Base-by-base conservation (phyloP, 495 filamentous ascomycete genomes). In the Penicillium taxi region DNA sequence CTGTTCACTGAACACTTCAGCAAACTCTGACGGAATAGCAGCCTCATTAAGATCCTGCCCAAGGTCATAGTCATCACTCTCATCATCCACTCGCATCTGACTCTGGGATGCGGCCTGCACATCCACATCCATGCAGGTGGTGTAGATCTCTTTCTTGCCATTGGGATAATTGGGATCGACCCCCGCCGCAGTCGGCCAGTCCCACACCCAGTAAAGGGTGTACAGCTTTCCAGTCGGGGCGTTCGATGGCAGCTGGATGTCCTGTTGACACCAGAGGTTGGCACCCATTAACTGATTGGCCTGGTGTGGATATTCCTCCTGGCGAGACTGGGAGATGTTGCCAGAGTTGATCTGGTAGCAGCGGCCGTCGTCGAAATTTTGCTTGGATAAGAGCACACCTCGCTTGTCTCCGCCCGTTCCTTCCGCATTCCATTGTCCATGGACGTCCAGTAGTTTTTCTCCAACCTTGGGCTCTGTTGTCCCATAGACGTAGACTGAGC, bases 171-270 rank as follows among this genome's bases (percentile, higher is more conserved):
- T 59, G 29, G 61, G 69, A 48, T 71, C 67, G 15, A 40, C 52
- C 9, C 52, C 54, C 9, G 72, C 58, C 9, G 56, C 57, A 0
- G 75, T 80, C 3, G 82, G 79, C 86, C 86, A 96, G 45, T 93
- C 80, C 88, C 88, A 94, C 4, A 94, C 78, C 88, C 88, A 96
- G 61, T 94, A 89, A 26, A 91, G 55, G 0, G 86, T 86, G 42
- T 81, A 81, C 2, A 66, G 53, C 19, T 69, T 72, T 13, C 80
- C 76, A 9, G 54, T 46, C 3, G 62, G 47, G 16, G 67, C 52
- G 43, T 79, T 70, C 2, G 52, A 41, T 3, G 88, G 88, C 24
- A 96, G 58, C 26, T 72, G 59, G 26, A 93, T 58, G 48, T 91
- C 81, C 20, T 77, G 75, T 59, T 95, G 87, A 55, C 88, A 95